Base-by-base conservation (phyloP, 2,329 filamentous ascomycete genomes). In the Fusarium pininemorale region DNA sequence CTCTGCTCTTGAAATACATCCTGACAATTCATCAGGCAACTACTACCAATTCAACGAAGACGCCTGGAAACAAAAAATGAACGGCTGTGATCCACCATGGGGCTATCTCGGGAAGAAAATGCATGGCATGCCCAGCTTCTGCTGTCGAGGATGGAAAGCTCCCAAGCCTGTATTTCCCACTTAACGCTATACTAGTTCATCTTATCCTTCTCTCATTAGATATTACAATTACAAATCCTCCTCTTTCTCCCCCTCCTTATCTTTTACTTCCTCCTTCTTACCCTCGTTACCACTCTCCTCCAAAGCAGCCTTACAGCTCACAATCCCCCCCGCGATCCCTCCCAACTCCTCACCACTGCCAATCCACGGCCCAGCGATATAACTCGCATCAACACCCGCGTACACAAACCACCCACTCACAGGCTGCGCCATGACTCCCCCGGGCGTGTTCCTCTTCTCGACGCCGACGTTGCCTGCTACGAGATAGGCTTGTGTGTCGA, bases 361-460 rank as follows among this genome's bases (percentile, higher is more conserved):
- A 47, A 76, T 64, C 10, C 24, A 28, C 12, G 69, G 58, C 5
- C 72, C 70, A 16, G 45, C 59, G 3, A 69, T 79, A 22, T 75
- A 56, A 4, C 77, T 76, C 38, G 74, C 53, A 16, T 82, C 72
- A 6, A 81, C 80, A 3, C 83, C 83, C 4, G 78, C 83, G 59
- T 83, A 85, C 35, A 85, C 53, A 72, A 85, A 83, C 83, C 84
- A 85, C 20, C 81, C 80, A 50, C 82, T 84, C 39, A 82, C 69
- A 14, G 83, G 83, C 71, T 79, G 75, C 12, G 81, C 75, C 15
- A 75, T 79, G 14, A 80, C 79, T 32, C 78, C 76, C 2, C 66
- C 75, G 0, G 47, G 63, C 2, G 70, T 60, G 7, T 73, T 73
- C 13, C 58, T 59, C 18, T 74, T 77, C 50, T 82, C 76, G 38